These are phyloP conservation scores for Aspergillus sp. DNA, from an alignment of 2,329 filamentous ascomycete genomes.

Conservation along the genomic window DNA sequence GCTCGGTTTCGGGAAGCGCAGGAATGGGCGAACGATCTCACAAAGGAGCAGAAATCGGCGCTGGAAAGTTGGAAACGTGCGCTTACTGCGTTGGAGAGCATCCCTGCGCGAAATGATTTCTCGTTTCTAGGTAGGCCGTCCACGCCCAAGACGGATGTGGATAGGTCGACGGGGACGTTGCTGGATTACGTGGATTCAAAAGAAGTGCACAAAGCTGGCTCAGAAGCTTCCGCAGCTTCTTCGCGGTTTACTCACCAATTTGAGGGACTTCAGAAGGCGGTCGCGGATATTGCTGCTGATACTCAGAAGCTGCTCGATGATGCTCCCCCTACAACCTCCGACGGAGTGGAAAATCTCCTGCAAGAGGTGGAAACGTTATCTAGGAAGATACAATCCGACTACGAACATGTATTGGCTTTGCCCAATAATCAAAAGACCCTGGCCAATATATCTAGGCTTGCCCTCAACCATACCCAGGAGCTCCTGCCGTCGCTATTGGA, in stretches of 20 bases:
- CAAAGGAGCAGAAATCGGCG: slow-evolving; percentile 49
- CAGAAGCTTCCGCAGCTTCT: slow-evolving; percentile 63
- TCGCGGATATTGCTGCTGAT: slow-evolving; percentile 63
- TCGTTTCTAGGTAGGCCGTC: slow-evolving; percentile 45
- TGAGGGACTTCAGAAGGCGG: slow-evolving; percentile 63
- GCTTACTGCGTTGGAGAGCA: slow-evolving; percentile 42
- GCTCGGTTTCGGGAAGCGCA: slow-evolving; percentile 52
- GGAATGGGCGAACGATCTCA: slow-evolving; percentile 49
- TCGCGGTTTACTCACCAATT: slow-evolving; percentile 65
- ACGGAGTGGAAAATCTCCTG: slow-evolving; percentile 71
- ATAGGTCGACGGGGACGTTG: slow-evolving; percentile 61
- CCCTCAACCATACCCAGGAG: slow-evolving; percentile 65
- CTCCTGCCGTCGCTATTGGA: slow-evolving; percentile 65
- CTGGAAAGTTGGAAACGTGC: slow-evolving; percentile 50
- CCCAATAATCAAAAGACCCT: slow-evolving; percentile 68
- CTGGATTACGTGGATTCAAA: slow-evolving; percentile 77
- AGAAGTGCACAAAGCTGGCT: slow-evolving; percentile 72
- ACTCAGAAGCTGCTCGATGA: slow-evolving; percentile 48
- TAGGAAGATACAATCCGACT: slow-evolving; percentile 85
- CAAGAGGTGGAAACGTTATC: slow-evolving; percentile 85
- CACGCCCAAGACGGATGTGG: slow-evolving; percentile 48
- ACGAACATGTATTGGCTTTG: slow-evolving; percentile 74
- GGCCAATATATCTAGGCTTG: slow-evolving; percentile 66
- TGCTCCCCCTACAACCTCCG: slow-evolving; percentile 57
- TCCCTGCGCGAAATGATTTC: slow-evolving; percentile 51